phyloP scores from a whole-genome alignment of 2,329 filamentous ascomycete genomes.

The Zopfia rhizophila region DNA sequence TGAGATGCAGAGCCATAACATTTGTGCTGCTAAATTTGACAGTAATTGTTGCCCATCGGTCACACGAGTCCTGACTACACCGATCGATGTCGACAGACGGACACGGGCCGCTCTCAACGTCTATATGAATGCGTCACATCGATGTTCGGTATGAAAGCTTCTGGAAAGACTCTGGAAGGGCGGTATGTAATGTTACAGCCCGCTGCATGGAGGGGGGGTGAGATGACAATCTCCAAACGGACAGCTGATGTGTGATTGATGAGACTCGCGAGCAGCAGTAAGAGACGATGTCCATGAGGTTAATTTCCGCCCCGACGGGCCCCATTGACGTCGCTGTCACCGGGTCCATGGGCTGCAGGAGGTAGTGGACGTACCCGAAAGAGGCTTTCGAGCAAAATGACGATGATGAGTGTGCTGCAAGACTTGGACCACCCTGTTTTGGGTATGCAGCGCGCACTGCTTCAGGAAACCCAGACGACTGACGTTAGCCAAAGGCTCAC shows the following conservation, averaged over 20 bases:
- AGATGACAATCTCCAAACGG: slow-evolving; percentile 19
- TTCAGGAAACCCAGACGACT: no score
- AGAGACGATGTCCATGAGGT: slow-evolving; percentile 5
- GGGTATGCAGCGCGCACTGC: neutral
- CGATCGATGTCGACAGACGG: slow-evolving; percentile 9
- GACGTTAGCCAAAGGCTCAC: no score
- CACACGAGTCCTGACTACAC: neutral
- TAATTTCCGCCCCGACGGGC: slow-evolving; percentile 24
- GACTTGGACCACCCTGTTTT: neutral
- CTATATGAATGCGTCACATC: neutral
- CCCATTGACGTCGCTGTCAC: slow-evolving; percentile 6
- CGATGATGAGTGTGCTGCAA: no score
- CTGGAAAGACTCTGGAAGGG: slow-evolving; percentile 23
- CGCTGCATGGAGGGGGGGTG: slow-evolving; percentile 22
- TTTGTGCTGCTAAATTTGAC: slow-evolving; percentile 5
- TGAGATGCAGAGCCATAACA: slow-evolving; percentile 3
- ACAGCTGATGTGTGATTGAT: slow-evolving; percentile 20
- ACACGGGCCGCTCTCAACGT: slow-evolving; percentile 3
- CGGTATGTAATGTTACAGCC: slow-evolving; percentile 11
- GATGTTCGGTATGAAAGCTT: slow-evolving; percentile 14
- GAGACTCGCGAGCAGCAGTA: no score
- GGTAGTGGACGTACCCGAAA: slow-evolving; percentile 1
- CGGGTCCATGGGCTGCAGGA: slow-evolving; percentile 10
- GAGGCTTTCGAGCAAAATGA: neutral
- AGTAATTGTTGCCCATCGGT: no score